Conservation (phyloP, 352 stramenopile genomes). For the Phytopythium aichiense region DNA sequence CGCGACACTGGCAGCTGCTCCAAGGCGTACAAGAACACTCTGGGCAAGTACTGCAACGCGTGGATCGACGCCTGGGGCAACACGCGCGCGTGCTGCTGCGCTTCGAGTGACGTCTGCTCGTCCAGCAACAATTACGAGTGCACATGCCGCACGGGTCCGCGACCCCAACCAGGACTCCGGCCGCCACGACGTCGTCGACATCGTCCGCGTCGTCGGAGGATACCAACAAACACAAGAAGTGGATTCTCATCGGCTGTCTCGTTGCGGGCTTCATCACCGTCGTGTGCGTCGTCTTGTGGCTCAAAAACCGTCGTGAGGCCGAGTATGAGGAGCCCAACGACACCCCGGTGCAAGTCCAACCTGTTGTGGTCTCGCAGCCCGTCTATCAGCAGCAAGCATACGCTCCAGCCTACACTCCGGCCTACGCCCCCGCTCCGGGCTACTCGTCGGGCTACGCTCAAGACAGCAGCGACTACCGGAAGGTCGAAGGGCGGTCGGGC, state of each 20-base stretch:
- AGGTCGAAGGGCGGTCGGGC: not conserved
- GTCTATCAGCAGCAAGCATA: constrained; percentile 2
- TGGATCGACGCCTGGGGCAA: constrained; percentile 38
- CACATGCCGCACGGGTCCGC: constrained; percentile 21
- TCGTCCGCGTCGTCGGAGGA: not conserved
- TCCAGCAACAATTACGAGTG: constrained; percentile 39
- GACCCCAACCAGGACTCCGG: not conserved
- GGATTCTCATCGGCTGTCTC: not conserved
- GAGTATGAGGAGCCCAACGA: not conserved
- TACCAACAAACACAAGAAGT: not conserved
- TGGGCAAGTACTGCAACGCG: constrained; percentile 42
- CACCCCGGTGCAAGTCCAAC: not conserved
- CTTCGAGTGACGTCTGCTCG: constrained; percentile 30
- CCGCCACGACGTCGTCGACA: not conserved
- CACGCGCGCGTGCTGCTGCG: constrained; percentile 53
- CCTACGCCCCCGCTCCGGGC: not conserved
- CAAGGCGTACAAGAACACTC: constrained; percentile 32
- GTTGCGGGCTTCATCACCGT: not conserved
- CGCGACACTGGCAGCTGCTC: constrained; percentile 38
- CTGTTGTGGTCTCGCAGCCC: not conserved
- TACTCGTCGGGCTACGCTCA: not conserved
- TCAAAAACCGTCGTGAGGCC: not conserved
- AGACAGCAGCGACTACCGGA: not conserved
- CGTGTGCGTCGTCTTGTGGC: constrained; percentile 1
- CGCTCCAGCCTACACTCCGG: not conserved